phyloP scores from a whole-genome alignment of 495 filamentous ascomycete species.

The Lasiosphaeria hispida region DNA sequence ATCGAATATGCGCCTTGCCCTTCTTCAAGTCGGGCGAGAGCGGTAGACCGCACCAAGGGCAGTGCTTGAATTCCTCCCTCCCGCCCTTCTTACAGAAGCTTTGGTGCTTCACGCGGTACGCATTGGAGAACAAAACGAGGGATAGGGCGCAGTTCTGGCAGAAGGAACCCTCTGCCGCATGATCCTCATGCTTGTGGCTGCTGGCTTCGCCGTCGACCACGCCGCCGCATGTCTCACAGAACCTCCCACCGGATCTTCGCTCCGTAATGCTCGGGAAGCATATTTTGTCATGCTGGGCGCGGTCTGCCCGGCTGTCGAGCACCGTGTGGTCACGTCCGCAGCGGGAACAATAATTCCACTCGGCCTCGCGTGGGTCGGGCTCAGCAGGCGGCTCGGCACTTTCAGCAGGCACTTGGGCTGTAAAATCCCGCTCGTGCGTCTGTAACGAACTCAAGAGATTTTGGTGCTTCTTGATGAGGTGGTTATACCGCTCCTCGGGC shows the following conservation, averaged over 20 bases:
- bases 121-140: neutral
- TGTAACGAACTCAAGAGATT: neutral
- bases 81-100: slow-evolving; percentile 13
- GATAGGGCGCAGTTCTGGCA: slow-evolving; percentile 17
- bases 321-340: slow-evolving; percentile 26
- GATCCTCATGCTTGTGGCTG: neutral
- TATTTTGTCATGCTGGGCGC: slow-evolving; percentile 20
- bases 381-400: neutral
- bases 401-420: slow-evolving; percentile 9
- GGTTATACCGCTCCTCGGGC: slow-evolving; percentile 11
- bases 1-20: neutral
- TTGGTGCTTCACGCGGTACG: slow-evolving; percentile 11
- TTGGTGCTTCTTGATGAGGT: slow-evolving; percentile 20
- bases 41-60: slow-evolving; percentile 19
- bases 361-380: neutral
- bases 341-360: slow-evolving; percentile 23
- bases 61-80: slow-evolving; percentile 6
- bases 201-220: neutral
- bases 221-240: neutral
- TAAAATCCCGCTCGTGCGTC: too few species aligned
- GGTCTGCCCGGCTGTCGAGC: slow-evolving; percentile 19
- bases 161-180: neutral
- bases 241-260: neutral
- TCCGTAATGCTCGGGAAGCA: slow-evolving; percentile 17
- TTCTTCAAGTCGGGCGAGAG: neutral